phyloP scores from a whole-genome alignment of 768 basidiomycete genomes.

The Lyophyllum atratum region DNA sequence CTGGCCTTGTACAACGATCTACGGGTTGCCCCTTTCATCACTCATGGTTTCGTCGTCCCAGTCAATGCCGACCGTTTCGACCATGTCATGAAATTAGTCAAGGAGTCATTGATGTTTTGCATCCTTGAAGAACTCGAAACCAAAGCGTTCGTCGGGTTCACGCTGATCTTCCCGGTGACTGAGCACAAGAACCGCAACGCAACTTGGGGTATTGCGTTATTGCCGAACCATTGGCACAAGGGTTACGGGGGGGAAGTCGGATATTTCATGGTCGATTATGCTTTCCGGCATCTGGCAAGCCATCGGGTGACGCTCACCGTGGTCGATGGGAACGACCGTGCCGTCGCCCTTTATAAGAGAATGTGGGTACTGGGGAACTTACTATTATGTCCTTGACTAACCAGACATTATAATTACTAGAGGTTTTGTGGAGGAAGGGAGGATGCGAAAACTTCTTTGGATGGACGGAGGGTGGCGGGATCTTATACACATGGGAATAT shows the following conservation, averaged over 20 bases:
- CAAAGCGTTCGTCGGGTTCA: constrained; percentile 10
- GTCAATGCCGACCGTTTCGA: constrained; percentile 5
- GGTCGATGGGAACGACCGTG: constrained; percentile 37
- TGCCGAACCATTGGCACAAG: constrained; percentile 33
- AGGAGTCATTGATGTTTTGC: constrained; percentile 15
- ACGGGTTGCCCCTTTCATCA: constrained; percentile 21
- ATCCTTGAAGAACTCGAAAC: constrained; percentile 15
- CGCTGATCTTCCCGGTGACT: constrained; percentile 8
- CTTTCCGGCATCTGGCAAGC: constrained; percentile 39
- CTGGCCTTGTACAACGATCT: constrained; percentile 29
- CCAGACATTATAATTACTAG: constrained; percentile 4
- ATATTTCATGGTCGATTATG: constrained; percentile 40
- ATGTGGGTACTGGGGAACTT: constrained; percentile 31
- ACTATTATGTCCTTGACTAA: background rate
- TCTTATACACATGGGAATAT: constrained; percentile 23
- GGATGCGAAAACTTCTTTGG: constrained; percentile 20
- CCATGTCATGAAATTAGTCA: constrained; percentile 3
- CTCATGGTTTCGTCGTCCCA: constrained; percentile 11
- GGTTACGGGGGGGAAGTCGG: constrained; percentile 45
- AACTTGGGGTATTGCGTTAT: constrained; percentile 10
- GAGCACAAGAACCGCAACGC: constrained; percentile 16
- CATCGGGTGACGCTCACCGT: constrained; percentile 43
- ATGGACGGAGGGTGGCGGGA: constrained; percentile 21
- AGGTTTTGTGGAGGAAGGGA: constrained; percentile 25
- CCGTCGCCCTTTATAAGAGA: constrained; percentile 40